These are phyloP conservation scores for Cystoderma amianthinum DNA, from an alignment of 768 basidiomycete species.

Conservation along the genomic window DNA sequence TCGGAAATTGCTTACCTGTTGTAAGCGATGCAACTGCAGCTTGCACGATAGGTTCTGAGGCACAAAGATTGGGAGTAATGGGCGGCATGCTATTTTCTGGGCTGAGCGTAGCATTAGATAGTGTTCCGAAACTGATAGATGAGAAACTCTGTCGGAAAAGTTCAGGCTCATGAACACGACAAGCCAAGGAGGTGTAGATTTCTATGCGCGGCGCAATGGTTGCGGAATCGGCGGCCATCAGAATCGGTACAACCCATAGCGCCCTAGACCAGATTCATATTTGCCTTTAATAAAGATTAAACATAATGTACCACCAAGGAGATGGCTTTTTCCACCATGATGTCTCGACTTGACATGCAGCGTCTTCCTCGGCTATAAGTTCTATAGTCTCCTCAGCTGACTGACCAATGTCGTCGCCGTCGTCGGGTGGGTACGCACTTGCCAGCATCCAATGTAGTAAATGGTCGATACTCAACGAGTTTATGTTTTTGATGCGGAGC, in stretches of 20 bases:
- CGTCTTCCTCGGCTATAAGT: no score
- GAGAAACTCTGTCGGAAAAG: constrained; percentile 25
- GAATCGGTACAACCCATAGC: constrained; percentile 43
- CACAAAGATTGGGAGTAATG: constrained; percentile 30
- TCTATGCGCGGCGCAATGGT: constrained; percentile 68
- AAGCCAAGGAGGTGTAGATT: constrained; percentile 68
- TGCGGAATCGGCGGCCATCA: constrained; percentile 45
- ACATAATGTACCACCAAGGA: constrained; percentile 57
- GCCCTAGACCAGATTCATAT: no score
- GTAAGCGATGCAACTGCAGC: constrained; percentile 61
- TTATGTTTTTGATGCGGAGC: no score
- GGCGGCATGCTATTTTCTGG: background rate
- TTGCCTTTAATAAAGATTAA: no score
- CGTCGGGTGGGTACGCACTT: no score
- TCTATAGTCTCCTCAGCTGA: no score
- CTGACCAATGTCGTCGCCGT: no score
- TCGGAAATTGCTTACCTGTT: constrained; percentile 47
- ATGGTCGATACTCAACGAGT: no score
- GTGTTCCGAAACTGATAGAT: background rate
- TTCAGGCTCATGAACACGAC: constrained; percentile 58
- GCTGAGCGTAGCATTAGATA: background rate
- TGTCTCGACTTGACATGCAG: no score
- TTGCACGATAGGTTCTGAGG: constrained; percentile 64
- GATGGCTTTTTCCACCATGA: constrained; percentile 75
- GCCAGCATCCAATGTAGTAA: no score